Evolutionary conservation across 768 basidiomycete genomes (phyloP).

Genomic region (Amanita polypyramis): DNA sequence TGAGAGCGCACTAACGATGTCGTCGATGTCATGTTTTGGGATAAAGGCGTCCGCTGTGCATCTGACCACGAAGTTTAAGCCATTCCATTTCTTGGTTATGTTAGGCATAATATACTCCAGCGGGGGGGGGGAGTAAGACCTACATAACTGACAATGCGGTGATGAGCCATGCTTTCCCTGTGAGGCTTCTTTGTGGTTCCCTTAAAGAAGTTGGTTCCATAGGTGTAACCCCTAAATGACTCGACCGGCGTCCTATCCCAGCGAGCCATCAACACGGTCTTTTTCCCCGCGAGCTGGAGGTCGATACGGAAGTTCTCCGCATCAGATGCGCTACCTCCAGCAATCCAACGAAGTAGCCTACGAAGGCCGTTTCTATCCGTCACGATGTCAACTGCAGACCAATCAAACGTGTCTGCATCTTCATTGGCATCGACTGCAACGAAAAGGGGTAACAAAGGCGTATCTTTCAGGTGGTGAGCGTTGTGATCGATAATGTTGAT

Average conservation of each 20-base stretch:
- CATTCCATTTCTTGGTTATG: constrained; percentile 25
- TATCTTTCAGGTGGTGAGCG: constrained; percentile 21
- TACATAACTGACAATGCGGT: constrained; percentile 22
- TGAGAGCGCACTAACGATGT: not conserved
- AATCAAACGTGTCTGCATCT: constrained; percentile 18
- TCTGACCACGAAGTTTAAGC: constrained; percentile 29
- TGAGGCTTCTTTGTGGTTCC: constrained; percentile 17
- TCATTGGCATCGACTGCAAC: constrained; percentile 29
- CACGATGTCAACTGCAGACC: constrained; percentile 32
- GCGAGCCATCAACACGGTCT: constrained; percentile 32
- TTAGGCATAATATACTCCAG: constrained; percentile 6
- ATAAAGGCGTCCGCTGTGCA: constrained; percentile 28
- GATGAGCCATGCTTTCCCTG: constrained; percentile 23
- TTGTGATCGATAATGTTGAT: constrained; percentile 31
- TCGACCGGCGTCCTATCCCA: constrained; percentile 10
- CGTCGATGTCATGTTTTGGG: constrained; percentile 9
- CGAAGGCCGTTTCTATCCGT: constrained; percentile 45
- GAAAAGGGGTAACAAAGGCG: constrained; percentile 35
- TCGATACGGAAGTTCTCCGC: constrained; percentile 36
- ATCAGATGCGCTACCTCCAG: constrained; percentile 13
- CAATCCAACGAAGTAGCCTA: constrained; percentile 37
- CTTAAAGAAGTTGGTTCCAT: constrained; percentile 29
- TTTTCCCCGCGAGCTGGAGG: constrained; percentile 30
- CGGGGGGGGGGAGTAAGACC: constrained; percentile 20
- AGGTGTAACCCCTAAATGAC: constrained; percentile 14